Evolutionary conservation across 805 yeast species (phyloP).

Genomic region (Tetrapisispora fleetii): DNA sequence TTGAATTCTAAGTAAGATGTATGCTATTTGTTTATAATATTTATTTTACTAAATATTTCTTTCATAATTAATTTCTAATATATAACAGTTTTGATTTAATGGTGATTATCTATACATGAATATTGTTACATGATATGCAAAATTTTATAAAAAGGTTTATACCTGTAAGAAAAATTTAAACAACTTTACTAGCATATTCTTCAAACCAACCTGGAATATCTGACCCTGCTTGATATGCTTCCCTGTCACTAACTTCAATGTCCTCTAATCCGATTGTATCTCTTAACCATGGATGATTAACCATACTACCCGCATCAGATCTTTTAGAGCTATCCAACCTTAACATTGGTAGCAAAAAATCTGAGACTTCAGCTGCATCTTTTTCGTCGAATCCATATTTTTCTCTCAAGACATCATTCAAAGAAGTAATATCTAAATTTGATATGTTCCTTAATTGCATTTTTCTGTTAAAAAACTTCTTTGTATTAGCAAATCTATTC

Average conservation of each 20-base stretch:
- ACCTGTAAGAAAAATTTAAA: not conserved
- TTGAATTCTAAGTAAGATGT: no score
- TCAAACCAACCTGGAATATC: conserved; percentile 87
- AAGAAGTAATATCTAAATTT: conserved; percentile 80
- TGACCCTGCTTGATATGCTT: conserved; percentile 68
- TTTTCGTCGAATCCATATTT: conserved; percentile 65
- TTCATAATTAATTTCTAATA: no score
- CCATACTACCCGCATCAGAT: conserved; percentile 97
- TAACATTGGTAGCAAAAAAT: conserved; percentile 78
- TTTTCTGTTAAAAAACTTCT: conserved; percentile 52
- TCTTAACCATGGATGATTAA: conserved; percentile 71
- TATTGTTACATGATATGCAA: no score
- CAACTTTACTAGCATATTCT: conserved; percentile 31
- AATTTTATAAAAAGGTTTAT: no score
- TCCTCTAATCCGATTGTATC: conserved; percentile 71
- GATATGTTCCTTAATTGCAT: conserved; percentile 71
- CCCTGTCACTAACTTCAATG: conserved; percentile 53
- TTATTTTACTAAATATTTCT: no score
- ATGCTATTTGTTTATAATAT: no score
- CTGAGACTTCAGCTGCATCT: conserved; percentile 65
- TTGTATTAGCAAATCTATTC: conserved; percentile 48
- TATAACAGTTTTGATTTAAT: no score
- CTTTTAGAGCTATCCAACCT: conserved; percentile 64
- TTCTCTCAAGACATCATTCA: conserved; percentile 68
- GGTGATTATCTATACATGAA: no score